Evolutionary conservation across 176 grass and related monocot genomes (phyloP).

Genomic region (Hordeum vulgare): MorexV3_pseudomolecules_assembly NC_058520.1:423656182-423656681

Average conservation of each 20-base stretch:
- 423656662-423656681: neutral
- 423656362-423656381: constrained; percentile 38
- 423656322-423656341: too few species aligned
- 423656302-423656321: constrained; percentile 35
- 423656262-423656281: constrained; percentile 24
- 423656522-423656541: constrained; percentile 9
- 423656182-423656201: constrained; percentile 65
- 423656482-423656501: constrained; percentile 23
- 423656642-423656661: neutral
- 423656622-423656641: neutral
- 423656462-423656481: constrained; percentile 9
- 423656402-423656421: neutral
- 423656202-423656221: constrained; percentile 31
- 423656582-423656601: constrained; percentile 41
- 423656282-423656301: constrained; percentile 30
- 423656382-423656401: constrained; percentile 3
- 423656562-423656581: constrained; percentile 61
- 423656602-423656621: constrained; percentile 22
- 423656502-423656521: constrained; percentile 2
- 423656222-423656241: constrained; percentile 7
- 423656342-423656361: neutral
- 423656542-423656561: constrained; percentile 21
- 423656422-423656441: constrained; percentile 40
- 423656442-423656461: constrained; percentile 27
- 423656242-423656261: neutral